Conservation (phyloP, 495 filamentous ascomycete genomes). For the Aspergillus egyptiacus region DNA sequence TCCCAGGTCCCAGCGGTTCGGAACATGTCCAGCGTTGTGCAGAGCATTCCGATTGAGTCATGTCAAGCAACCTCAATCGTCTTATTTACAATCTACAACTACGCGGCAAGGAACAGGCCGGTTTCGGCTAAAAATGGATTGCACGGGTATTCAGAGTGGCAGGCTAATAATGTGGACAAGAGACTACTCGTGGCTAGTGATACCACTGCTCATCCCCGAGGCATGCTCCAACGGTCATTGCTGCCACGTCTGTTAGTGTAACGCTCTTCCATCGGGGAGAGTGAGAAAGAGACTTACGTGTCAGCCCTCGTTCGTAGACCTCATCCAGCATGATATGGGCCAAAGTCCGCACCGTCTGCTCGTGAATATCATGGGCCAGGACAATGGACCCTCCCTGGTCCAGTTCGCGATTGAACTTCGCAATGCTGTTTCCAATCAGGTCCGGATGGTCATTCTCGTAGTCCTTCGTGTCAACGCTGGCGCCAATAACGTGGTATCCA, state of each 20-base stretch:
- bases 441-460: conserved; percentile 34
- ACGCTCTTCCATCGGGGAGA: background rate
- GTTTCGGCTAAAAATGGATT: conserved; percentile 30
- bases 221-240: conserved; percentile 68
- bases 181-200: conserved; percentile 1
- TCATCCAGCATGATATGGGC: conserved; percentile 35
- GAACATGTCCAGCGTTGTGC: too few species aligned
- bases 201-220: conserved; percentile 72
- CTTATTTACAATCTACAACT: background rate
- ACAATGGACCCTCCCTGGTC: conserved; percentile 33
- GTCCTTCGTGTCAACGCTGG: conserved; percentile 44
- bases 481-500: conserved; percentile 40
- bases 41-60: too few species aligned
- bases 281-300: conserved; percentile 18
- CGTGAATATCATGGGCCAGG: conserved; percentile 42
- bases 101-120: conserved; percentile 16
- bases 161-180: background rate
- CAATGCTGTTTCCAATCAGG: conserved; percentile 24
- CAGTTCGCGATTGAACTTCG: conserved; percentile 26
- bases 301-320: conserved; percentile 26
- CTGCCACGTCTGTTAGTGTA: conserved; percentile 17
- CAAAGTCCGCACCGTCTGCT: conserved; percentile 34
- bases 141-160: background rate
- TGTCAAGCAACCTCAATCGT: too few species aligned
- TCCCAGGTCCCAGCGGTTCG: too few species aligned